These are phyloP conservation scores for Vitis riparia DNA, from an alignment of 164 flowering plant species.

Conservation along the genomic window DNA sequence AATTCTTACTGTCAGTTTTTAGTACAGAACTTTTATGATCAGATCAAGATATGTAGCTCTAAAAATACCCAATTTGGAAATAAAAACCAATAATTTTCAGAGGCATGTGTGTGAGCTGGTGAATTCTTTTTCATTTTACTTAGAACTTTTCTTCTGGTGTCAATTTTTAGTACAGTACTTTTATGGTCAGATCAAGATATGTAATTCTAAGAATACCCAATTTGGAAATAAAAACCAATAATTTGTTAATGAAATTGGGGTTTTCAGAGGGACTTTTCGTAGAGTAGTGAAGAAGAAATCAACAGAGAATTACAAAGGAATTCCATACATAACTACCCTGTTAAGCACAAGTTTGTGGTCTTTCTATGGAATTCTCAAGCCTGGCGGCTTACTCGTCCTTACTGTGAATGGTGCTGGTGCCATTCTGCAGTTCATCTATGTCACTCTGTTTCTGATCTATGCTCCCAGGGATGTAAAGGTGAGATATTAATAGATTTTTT, in stretches of 20 bases:
- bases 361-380: slow-evolving; percentile 76
- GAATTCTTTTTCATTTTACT: too few species aligned
- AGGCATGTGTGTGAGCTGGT: too few species aligned
- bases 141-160: too few species aligned
- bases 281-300: slow-evolving; percentile 70
- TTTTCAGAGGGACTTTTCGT: slow-evolving; percentile 47
- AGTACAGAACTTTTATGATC: too few species aligned
- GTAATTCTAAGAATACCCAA: too few species aligned
- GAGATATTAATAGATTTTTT: not conserved
- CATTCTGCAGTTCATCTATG: slow-evolving; percentile 50
- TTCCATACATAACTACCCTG: slow-evolving; percentile 63
- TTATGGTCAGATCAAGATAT: too few species aligned
- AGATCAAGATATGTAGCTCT: too few species aligned
- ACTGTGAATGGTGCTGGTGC: slow-evolving; percentile 76
- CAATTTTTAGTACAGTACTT: too few species aligned
- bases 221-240: not conserved
- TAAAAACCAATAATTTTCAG: too few species aligned
- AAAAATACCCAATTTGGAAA: too few species aligned
- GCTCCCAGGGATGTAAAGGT: slow-evolving; percentile 67
- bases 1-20: too few species aligned
- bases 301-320: slow-evolving; percentile 58
- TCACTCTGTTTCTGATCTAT: slow-evolving; percentile 58
- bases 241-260: not conserved
- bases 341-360: slow-evolving; percentile 71
- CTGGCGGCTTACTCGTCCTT: slow-evolving; percentile 55